These are phyloP conservation scores for Aurantiochytrium sp. DNA, from an alignment of 108 stramenopile species.

Conservation along the genomic window DNA sequence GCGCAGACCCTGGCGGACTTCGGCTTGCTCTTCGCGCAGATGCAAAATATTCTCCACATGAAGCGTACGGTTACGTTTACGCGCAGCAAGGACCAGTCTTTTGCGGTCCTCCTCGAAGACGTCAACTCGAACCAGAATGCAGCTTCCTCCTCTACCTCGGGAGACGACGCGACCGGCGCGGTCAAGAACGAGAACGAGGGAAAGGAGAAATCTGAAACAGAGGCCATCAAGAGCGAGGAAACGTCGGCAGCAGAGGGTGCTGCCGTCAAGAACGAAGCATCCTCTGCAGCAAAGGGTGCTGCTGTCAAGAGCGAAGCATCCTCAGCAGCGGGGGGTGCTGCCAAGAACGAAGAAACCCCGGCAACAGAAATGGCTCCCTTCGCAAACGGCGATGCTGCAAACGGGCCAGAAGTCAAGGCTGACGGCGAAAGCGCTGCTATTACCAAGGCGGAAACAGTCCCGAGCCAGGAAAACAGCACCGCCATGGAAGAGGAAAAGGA, in stretches of 20 bases:
- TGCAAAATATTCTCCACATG: conserved; percentile 12
- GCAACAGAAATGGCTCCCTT: too few species aligned
- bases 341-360: background rate
- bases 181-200: background rate
- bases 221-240: background rate
- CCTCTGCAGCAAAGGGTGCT: background rate
- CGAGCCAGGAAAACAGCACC: too few species aligned
- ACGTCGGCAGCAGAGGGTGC: background rate
- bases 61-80: background rate
- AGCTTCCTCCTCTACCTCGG: background rate
- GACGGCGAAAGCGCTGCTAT: too few species aligned
- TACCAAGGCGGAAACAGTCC: too few species aligned
- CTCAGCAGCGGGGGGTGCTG: background rate
- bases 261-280: background rate
- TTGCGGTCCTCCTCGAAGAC: background rate
- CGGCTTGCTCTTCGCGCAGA: conserved; percentile 1
- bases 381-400: too few species aligned
- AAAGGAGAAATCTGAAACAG: background rate
- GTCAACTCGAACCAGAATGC: background rate
- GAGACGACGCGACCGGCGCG: background rate
- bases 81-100: background rate
- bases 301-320: background rate
- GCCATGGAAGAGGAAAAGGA: too few species aligned
- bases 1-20: background rate
- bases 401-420: too few species aligned